Conservation (phyloP, 2,329 filamentous ascomycete genomes). For the Stachybotrys chartarum region DNA sequence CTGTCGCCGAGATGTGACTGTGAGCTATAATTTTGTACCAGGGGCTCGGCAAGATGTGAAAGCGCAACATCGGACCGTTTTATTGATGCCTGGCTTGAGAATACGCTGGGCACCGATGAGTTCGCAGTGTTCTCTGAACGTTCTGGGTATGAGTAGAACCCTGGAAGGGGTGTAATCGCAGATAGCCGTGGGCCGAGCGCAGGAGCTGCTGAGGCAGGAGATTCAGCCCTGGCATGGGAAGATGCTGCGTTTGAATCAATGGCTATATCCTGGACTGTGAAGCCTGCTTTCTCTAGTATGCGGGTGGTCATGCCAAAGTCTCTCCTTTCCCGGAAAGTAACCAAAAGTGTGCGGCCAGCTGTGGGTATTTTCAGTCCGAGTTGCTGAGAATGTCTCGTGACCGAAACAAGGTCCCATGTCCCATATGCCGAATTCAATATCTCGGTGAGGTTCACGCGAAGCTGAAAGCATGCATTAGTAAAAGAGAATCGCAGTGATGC, state of each 20-base stretch:
- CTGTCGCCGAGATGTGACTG: not conserved
- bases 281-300: conserved; percentile 22
- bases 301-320: conserved; percentile 24
- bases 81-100: not conserved
- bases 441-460: conserved; percentile 4
- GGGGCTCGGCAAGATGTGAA: not conserved
- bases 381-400: conserved; percentile 9
- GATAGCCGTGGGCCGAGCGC: not conserved
- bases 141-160: not conserved
- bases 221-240: not conserved
- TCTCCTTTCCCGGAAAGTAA: conserved; percentile 19
- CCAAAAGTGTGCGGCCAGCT: conserved; percentile 15
- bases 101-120: too few species aligned
- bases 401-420: conserved; percentile 11
- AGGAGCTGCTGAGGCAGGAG: not conserved
- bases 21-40: not conserved
- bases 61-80: not conserved
- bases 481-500: not conserved
- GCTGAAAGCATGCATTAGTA: conserved; percentile 1
- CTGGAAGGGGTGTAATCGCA: conserved; percentile 5
- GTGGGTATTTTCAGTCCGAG: conserved; percentile 17
- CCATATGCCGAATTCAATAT: conserved; percentile 7
- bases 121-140: too few species aligned
- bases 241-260: not conserved
- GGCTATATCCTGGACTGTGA: conserved; percentile 14